phyloP scores from a whole-genome alignment of 2,329 filamentous ascomycete species.

The Colletotrichum truncatum region DNA sequence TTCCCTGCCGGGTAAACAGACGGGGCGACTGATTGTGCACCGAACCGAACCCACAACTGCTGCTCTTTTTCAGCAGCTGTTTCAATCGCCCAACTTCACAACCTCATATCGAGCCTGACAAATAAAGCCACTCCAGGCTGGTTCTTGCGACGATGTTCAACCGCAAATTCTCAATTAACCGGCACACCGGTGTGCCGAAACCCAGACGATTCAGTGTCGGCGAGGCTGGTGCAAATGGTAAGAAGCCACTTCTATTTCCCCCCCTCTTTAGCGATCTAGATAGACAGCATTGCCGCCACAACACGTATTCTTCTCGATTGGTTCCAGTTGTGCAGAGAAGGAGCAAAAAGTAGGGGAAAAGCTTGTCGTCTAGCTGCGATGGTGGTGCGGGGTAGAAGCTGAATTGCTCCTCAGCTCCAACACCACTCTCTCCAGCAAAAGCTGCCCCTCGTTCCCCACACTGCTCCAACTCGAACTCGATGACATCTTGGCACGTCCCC shows the following conservation, averaged over 20 bases:
- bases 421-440: constrained; percentile 2
- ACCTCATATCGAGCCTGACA: not conserved
- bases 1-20: not conserved
- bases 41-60: not conserved
- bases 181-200: constrained; percentile 70
- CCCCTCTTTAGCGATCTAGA: not conserved
- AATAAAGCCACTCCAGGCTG: not conserved
- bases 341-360: constrained; percentile 9
- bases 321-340: not conserved
- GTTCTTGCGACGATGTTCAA: constrained; percentile 52
- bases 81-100: not conserved
- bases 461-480: constrained; percentile 21
- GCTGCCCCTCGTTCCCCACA: constrained; percentile 31
- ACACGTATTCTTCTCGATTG: not conserved
- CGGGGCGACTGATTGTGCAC: constrained; percentile 2
- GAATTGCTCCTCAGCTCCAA: constrained; percentile 17
- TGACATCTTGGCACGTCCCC: constrained; percentile 25
- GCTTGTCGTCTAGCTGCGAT: constrained; percentile 15
- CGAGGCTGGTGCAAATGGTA: constrained; percentile 50
- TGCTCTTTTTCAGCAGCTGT: not conserved
- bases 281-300: not conserved
- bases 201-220: constrained; percentile 67
- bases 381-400: constrained; percentile 28
- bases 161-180: constrained; percentile 74
- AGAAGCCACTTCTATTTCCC: not conserved